These are phyloP conservation scores for Ophiocordyceps australis DNA, from an alignment of 2,329 filamentous ascomycete genomes.

Conservation along the genomic window DNA sequence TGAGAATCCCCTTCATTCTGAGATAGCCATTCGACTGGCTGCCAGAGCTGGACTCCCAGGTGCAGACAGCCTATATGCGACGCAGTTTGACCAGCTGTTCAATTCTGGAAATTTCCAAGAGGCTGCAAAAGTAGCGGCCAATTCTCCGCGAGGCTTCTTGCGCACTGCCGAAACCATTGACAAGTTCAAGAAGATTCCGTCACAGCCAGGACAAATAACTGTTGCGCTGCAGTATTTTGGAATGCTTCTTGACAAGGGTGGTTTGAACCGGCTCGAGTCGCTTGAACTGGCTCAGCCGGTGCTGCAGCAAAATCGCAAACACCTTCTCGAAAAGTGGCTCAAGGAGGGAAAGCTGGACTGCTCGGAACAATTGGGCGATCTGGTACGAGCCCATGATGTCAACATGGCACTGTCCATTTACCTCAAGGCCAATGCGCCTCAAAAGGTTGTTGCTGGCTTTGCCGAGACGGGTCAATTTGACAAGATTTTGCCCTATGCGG, in stretches of 20 bases:
- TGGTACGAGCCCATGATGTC: conserved; percentile 78
- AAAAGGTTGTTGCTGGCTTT: conserved; percentile 90
- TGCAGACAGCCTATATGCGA: conserved; percentile 80
- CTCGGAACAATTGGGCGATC: conserved; percentile 90
- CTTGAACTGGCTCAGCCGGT: conserved; percentile 87
- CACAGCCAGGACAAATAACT: conserved; percentile 72
- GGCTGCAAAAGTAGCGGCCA: conserved; percentile 89
- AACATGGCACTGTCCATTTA: conserved; percentile 80
- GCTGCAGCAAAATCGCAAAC: conserved; percentile 82
- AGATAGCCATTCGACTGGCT: conserved; percentile 89
- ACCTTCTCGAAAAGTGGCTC: conserved; percentile 95
- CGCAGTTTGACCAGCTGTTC: conserved; percentile 84
- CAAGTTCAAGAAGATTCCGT: conserved; percentile 75
- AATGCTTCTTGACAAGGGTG: conserved; percentile 88
- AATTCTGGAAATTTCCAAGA: conserved; percentile 64
- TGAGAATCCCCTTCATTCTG: conserved; percentile 86
- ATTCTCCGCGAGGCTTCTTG: conserved; percentile 89
- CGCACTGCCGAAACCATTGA: conserved; percentile 92
- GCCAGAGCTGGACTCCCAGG: conserved; percentile 86
- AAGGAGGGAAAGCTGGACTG: conserved; percentile 89
- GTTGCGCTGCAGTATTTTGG: conserved; percentile 96
- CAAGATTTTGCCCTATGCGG: conserved; percentile 83
- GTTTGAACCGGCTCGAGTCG: conserved; percentile 82
- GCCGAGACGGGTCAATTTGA: conserved; percentile 95
- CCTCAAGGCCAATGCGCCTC: conserved; percentile 71